Conservation (phyloP, 2,329 filamentous ascomycete genomes). For the Alternaria gaisen region DNA sequence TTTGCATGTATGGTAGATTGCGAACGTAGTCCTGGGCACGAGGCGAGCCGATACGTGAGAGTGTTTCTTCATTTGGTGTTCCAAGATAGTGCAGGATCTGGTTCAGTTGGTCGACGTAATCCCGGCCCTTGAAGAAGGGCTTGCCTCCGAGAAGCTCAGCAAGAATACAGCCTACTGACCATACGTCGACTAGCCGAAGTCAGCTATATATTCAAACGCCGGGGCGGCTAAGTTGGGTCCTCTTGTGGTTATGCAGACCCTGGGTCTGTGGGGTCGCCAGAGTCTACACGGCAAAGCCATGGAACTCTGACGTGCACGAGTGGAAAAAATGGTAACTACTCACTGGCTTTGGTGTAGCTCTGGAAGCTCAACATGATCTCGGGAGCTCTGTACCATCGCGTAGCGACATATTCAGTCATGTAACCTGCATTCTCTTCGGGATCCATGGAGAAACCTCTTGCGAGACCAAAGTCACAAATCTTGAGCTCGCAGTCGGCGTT, state of each 20-base stretch:
- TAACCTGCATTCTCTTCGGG: conserved; percentile 98
- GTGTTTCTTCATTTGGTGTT: conserved; percentile 93
- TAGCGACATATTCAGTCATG: conserved; percentile 99
- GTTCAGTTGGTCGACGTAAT: conserved; percentile 99
- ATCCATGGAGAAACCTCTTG: conserved; percentile 94
- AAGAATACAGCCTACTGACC: conserved; percentile 98
- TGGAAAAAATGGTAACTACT: conserved; percentile 3
- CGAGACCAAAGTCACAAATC: conserved; percentile 97
- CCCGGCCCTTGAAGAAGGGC: conserved; percentile 98
- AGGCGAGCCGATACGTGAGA: conserved; percentile 91
- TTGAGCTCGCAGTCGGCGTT: conserved; percentile 99
- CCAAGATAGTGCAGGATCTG: conserved; percentile 98
- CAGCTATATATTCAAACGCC: conserved; percentile 25
- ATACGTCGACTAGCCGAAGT: conserved; percentile 81
- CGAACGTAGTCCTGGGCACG: conserved; percentile 98
- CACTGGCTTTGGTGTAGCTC: conserved; percentile 98
- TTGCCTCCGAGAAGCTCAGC: conserved; percentile 94
- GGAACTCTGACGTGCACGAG: not conserved
- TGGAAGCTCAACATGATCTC: conserved; percentile 99
- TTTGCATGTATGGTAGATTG: conserved; percentile 93
- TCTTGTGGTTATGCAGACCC: conserved; percentile 12
- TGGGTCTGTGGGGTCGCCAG: conserved; percentile 1
- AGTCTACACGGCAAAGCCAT: conserved; percentile 7
- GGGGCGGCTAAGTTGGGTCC: conserved; percentile 11
- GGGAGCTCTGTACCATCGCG: conserved; percentile 96